Evolutionary conservation across 2,329 filamentous ascomycete species (phyloP).

Genomic region (Pochonia chlamydosporia): DNA sequence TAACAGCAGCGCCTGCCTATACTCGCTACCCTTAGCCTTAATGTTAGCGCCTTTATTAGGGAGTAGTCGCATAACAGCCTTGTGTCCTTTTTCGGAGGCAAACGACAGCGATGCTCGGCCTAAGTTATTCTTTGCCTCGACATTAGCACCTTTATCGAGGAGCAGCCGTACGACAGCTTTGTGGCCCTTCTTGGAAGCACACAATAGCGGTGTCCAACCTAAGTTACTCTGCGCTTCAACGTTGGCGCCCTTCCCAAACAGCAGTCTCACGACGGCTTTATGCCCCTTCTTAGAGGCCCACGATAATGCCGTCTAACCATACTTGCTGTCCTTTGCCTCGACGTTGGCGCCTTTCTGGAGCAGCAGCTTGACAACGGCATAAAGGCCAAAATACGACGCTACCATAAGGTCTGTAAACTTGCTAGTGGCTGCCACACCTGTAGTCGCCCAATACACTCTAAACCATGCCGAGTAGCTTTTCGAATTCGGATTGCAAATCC

Average conservation of each 20-base stretch:
- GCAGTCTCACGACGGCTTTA: no score
- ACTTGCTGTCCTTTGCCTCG: no score
- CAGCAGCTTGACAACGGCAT: constrained; percentile 1
- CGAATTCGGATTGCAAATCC: constrained; percentile 11
- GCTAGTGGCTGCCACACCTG: background rate
- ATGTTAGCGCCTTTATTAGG: background rate
- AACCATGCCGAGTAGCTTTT: constrained; percentile 7
- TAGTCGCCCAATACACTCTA: background rate
- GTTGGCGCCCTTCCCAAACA: no score
- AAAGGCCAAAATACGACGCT: constrained; percentile 6
- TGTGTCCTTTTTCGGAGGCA: background rate
- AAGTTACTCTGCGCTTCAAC: no score
- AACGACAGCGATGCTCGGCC: background rate
- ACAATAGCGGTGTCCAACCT: no score
- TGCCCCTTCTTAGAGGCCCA: no score
- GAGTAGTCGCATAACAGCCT: background rate
- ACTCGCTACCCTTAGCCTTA: constrained; percentile 1
- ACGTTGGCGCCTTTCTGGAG: no score
- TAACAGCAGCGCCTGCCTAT: background rate
- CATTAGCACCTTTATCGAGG: constrained; percentile 7
- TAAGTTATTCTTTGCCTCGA: background rate
- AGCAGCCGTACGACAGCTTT: no score
- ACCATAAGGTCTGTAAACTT: constrained; percentile 7
- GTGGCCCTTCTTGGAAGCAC: no score
- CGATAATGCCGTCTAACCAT: no score